Evolutionary conservation across 2,329 filamentous ascomycete species (phyloP), one percentile per base, ranked within the genome.

Genomic region (Coccinonectria pachysandricola): DNA sequence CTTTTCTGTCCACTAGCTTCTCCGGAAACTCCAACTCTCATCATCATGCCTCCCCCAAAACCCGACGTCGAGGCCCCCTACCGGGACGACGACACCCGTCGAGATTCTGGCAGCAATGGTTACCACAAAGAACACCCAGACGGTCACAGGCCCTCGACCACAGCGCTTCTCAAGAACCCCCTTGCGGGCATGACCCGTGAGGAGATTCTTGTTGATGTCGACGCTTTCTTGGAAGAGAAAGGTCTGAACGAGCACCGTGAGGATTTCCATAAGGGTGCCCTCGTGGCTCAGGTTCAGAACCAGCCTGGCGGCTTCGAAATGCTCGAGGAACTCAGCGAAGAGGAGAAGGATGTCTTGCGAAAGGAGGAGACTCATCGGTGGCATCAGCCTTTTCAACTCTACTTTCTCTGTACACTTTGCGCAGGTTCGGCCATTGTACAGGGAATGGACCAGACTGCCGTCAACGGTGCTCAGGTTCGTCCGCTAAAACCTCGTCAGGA

Each of bases 361-460:
- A 40, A 39, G 4, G 53, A 56, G 19, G 36, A 40, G 7, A 43
- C 39, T 1, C 40, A 50, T 13, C 41, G 46, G 8, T 56, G 53
- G 53, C 38, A 42, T 2, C 46, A 54, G 7, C 53, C 53, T 0
- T 50, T 45, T 15, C 39, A 39, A 15, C 40, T 56, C 5, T 56
- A 56, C 40, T 53, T 54, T 14, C 45, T 57, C 2, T 56, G 53
- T 26, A 45, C 45, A 2, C 41, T 54, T 0, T 55, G 52, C 12
- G 50, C 52, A 0, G 49, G 50, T 0, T 53, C 49, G 8, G 75
- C 75, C 12, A 71, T 73, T 8, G 74, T 79, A 1, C 74, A 78
- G 39, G 75, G 75, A 37, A 75, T 76, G 68, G 71, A 78, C 42
- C 69, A 77, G 46, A 74, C 71, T 0, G 73, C 75, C 3, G 71